phyloP scores from a whole-genome alignment of 495 filamentous ascomycete genomes.

The Penicillium canescens region DNA sequence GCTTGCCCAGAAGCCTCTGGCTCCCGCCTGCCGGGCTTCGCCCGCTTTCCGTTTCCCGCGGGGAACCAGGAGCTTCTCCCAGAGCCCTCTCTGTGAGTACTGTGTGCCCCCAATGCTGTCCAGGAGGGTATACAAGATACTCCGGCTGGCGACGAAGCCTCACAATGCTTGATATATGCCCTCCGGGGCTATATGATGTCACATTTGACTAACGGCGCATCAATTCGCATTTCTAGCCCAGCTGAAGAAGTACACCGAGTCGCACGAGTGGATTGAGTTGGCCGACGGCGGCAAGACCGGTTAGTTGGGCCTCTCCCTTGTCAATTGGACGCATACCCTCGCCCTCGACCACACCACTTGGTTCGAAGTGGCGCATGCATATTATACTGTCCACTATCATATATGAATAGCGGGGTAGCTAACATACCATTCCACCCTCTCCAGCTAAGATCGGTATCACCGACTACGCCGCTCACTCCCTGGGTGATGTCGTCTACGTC shows the following conservation, averaged over 20 bases:
- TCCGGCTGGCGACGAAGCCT: not conserved
- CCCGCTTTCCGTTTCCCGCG: slow-evolving; percentile 52
- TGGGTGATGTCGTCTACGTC: slow-evolving; percentile 96
- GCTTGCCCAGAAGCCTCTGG: slow-evolving; percentile 44
- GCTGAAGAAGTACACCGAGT: slow-evolving; percentile 89
- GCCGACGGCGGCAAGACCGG: slow-evolving; percentile 64
- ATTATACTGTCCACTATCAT: not conserved
- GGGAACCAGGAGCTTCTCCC: slow-evolving; percentile 51
- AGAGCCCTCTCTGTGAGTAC: slow-evolving; percentile 46
- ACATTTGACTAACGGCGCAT: slow-evolving; percentile 25
- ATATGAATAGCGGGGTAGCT: not conserved
- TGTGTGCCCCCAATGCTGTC: slow-evolving; percentile 13
- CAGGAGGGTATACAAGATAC: not conserved
- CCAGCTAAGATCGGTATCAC: slow-evolving; percentile 84
- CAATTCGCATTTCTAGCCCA: slow-evolving; percentile 32
- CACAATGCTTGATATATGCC: not conserved
- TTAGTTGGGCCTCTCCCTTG: slow-evolving; percentile 16
- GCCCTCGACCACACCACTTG: not conserved
- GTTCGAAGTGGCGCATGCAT: not conserved
- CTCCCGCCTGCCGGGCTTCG: slow-evolving; percentile 35
- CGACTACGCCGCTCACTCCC: slow-evolving; percentile 81
- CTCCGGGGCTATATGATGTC: slow-evolving; percentile 4
- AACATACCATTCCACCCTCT: slow-evolving; percentile 1
- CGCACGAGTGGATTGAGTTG: slow-evolving; percentile 97
- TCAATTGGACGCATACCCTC: not conserved